phyloP scores from a whole-genome alignment of 164 flowering plant genomes.

The Annona squamosa region DNA sequence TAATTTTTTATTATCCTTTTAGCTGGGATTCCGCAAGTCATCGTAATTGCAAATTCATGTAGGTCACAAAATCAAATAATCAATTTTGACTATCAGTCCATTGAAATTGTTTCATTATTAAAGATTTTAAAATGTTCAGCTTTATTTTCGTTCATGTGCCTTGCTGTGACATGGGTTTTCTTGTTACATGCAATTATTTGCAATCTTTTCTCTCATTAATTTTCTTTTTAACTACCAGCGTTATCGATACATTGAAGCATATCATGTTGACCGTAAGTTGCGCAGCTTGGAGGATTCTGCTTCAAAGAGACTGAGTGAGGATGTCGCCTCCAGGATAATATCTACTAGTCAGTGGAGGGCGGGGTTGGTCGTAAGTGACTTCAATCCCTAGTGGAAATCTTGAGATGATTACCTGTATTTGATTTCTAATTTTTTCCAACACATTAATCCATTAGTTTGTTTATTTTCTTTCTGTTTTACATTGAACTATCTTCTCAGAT shows the following conservation, averaged over 20 bases:
- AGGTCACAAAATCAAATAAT: too few relatives aligned
- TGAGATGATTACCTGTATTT: background rate
- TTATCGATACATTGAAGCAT: conserved; percentile 70
- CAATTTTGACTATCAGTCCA: too few relatives aligned
- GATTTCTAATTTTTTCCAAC: background rate
- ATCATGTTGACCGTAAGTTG: conserved; percentile 56
- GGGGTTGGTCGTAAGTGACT: conserved; percentile 67
- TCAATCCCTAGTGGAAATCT: conserved; percentile 3
- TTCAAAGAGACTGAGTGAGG: conserved; percentile 40
- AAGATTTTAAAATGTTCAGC: too few relatives aligned
- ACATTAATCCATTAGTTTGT: background rate
- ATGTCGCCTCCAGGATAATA: conserved; percentile 38
- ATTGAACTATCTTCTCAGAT: background rate
- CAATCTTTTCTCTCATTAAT: background rate
- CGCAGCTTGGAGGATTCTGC: conserved; percentile 50
- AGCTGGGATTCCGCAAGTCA: too few relatives aligned
- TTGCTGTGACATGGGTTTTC: too few relatives aligned
- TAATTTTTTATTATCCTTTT: too few relatives aligned
- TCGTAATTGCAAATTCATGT: too few relatives aligned
- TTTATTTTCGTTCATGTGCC: too few relatives aligned
- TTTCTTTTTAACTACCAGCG: conserved; percentile 44
- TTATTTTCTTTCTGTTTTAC: background rate
- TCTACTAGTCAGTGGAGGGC: conserved; percentile 59
- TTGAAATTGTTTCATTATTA: too few relatives aligned
- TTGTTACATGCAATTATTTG: too few relatives aligned